phyloP scores from a whole-genome alignment of 2,329 filamentous ascomycete species.

The Dryadomyces quercivorus region DNA sequence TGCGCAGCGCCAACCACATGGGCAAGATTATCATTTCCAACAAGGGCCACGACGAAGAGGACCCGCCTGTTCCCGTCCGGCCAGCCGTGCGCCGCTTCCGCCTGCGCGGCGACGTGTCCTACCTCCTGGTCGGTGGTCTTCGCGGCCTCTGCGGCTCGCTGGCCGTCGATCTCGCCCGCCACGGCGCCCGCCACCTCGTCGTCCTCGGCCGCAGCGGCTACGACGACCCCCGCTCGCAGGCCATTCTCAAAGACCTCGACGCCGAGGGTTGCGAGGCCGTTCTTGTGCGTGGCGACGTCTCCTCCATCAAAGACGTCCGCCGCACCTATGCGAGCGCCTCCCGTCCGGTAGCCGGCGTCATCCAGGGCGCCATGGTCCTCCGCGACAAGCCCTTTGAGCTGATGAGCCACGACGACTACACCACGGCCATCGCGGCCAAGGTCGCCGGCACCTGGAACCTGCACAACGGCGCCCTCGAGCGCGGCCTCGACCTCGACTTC shows the following conservation, averaged over 20 bases:
- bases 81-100: neutral
- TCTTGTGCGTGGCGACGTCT: neutral
- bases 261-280: slow-evolving; percentile 9
- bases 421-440: slow-evolving; percentile 17
- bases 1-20: neutral
- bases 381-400: slow-evolving; percentile 6
- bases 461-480: slow-evolving; percentile 10
- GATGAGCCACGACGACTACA: slow-evolving; percentile 4
- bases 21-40: neutral
- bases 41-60: neutral
- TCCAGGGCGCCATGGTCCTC: neutral
- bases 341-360: neutral
- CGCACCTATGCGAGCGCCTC: neutral
- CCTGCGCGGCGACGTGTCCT: slow-evolving; percentile 15
- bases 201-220: slow-evolving; percentile 1
- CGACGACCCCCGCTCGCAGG: neutral
- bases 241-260: neutral
- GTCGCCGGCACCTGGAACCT: slow-evolving; percentile 17
- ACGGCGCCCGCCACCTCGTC: slow-evolving; percentile 3
- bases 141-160: slow-evolving; percentile 14
- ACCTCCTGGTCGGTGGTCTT: slow-evolving; percentile 15
- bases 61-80: neutral
- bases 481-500: slow-evolving; percentile 14
- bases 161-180: slow-evolving; percentile 13
- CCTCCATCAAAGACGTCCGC: neutral